These are phyloP conservation scores for Mycena albidolilacea DNA, from an alignment of 768 basidiomycete species.

Conservation along the genomic window DNA sequence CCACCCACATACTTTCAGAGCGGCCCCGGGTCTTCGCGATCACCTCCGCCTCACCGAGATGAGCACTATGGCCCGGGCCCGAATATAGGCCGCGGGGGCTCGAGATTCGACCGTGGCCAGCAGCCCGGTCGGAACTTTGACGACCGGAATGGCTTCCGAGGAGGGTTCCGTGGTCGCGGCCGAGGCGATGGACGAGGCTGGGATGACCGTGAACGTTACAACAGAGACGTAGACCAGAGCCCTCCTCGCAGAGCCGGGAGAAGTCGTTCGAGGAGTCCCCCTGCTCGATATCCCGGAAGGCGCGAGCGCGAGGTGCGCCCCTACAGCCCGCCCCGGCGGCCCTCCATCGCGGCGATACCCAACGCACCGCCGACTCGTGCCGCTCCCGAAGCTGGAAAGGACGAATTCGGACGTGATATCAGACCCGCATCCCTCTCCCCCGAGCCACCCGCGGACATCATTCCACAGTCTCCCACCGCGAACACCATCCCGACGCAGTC, in stretches of 20 bases:
- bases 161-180: constrained; percentile 72
- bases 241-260: constrained; percentile 61
- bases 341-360: constrained; percentile 49
- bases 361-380: constrained; percentile 40
- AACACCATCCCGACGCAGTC: constrained; percentile 40
- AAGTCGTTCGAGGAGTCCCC: constrained; percentile 85
- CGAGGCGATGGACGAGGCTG: constrained; percentile 65
- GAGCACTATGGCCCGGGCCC: constrained; percentile 54
- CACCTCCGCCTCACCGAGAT: constrained; percentile 59
- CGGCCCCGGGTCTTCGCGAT: constrained; percentile 51
- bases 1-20: constrained; percentile 51
- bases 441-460: constrained; percentile 29
- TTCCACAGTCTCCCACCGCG: constrained; percentile 11
- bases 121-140: constrained; percentile 66
- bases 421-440: constrained; percentile 66
- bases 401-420: constrained; percentile 91
- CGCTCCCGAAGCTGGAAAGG: constrained; percentile 65
- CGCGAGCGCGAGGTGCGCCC: constrained; percentile 64
- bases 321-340: constrained; percentile 73
- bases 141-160: constrained; percentile 69
- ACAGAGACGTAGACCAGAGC: constrained; percentile 62
- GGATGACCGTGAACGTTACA: constrained; percentile 72
- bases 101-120: constrained; percentile 63
- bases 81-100: constrained; percentile 50
- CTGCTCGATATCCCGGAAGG: constrained; percentile 65